Evolutionary conservation across 163 green algal genomes (phyloP).

Genomic region (Volvox carteri): DNA sequence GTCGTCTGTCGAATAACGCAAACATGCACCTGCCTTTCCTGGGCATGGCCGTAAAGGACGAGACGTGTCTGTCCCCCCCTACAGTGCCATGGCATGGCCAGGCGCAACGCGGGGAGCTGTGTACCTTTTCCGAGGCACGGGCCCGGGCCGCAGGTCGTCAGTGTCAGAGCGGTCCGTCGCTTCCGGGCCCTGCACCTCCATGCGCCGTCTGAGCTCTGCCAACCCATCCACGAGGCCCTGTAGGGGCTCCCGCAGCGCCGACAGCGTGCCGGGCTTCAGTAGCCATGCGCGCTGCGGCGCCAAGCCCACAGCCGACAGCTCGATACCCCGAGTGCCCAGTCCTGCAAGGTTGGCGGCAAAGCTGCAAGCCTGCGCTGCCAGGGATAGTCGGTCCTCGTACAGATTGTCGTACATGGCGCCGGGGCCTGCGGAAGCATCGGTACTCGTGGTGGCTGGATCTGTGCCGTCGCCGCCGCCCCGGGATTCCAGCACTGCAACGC

Average conservation of each 20-base stretch:
- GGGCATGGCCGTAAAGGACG: too few relatives aligned
- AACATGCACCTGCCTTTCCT: too few relatives aligned
- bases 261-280: constrained; percentile 22
- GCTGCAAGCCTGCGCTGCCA: constrained; percentile 21
- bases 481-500: background rate
- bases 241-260: background rate
- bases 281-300: constrained; percentile 49
- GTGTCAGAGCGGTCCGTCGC: background rate
- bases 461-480: background rate
- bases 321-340: constrained; percentile 8
- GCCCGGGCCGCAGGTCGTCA: constrained; percentile 3
- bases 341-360: constrained; percentile 37
- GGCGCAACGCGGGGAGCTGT: too few relatives aligned
- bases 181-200: constrained; percentile 4
- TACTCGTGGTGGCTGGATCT: background rate
- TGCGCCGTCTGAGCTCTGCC: constrained; percentile 16
- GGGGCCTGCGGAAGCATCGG: background rate
- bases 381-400: constrained; percentile 27
- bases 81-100: too few relatives aligned
- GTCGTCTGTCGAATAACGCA: too few relatives aligned
- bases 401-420: background rate
- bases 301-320: constrained; percentile 17
- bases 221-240: constrained; percentile 25
- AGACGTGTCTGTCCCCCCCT: too few relatives aligned
- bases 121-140: background rate